Conservation (phyloP, 2,329 filamentous ascomycete genomes). For the Hymenoscyphus infarciens region DNA sequence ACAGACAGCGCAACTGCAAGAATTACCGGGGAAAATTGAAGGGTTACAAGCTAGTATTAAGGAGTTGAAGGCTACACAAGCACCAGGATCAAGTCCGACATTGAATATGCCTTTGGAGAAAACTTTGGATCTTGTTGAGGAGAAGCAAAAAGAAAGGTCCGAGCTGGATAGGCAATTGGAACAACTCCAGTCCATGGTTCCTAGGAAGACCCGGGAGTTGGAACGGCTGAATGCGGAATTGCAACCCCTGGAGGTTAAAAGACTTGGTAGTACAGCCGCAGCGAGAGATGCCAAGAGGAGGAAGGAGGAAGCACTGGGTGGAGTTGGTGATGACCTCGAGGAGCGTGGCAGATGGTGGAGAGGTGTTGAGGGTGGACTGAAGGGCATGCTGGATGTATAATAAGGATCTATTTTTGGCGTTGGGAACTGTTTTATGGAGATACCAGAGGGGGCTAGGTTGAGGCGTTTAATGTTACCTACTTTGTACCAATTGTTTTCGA, state of each 20-base stretch:
- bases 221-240: slow-evolving; percentile 66
- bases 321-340: slow-evolving; percentile 69
- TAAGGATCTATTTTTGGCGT: slow-evolving; percentile 6
- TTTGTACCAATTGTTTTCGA: too few species aligned
- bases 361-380: slow-evolving; percentile 62
- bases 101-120: slow-evolving; percentile 56
- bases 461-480: neutral
- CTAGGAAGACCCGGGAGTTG: slow-evolving; percentile 62
- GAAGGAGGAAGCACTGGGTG: slow-evolving; percentile 62
- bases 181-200: slow-evolving; percentile 57
- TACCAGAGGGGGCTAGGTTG: neutral
- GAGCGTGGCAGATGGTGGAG: slow-evolving; percentile 72
- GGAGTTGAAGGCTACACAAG: slow-evolving; percentile 43
- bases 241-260: slow-evolving; percentile 63
- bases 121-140: slow-evolving; percentile 51
- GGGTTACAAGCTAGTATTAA: slow-evolving; percentile 48
- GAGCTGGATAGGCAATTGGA: slow-evolving; percentile 63
- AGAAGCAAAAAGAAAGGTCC: slow-evolving; percentile 48
- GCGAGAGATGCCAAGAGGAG: slow-evolving; percentile 68
- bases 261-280: slow-evolving; percentile 60
- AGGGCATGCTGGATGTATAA: slow-evolving; percentile 52
- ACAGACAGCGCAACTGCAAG: slow-evolving; percentile 47
- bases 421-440: neutral
- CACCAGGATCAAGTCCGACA: slow-evolving; percentile 42
- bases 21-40: slow-evolving; percentile 49